These are phyloP conservation scores for Penicillium verrucosum DNA, from an alignment of 2,329 filamentous ascomycete species.

Conservation along the genomic window DNA sequence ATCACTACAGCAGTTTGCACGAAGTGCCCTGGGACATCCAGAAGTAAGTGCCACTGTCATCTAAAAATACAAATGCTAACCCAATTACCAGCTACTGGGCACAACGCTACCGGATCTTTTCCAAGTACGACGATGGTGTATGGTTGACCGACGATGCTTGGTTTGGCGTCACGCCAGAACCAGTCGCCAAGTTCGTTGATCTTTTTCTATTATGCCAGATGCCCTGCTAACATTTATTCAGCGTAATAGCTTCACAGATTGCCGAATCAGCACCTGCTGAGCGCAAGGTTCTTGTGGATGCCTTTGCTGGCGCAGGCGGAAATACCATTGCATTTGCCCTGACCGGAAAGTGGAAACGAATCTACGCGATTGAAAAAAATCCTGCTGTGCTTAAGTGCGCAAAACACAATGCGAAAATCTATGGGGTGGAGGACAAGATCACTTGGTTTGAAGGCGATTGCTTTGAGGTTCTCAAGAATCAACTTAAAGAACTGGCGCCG, in stretches of 20 bases:
- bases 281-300: constrained; percentile 73
- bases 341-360: constrained; percentile 71
- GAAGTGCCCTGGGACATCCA: constrained; percentile 80
- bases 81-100: constrained; percentile 70
- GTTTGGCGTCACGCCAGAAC: constrained; percentile 96
- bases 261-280: constrained; percentile 51
- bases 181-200: constrained; percentile 69
- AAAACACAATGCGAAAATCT: constrained; percentile 84
- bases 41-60: constrained; percentile 59
- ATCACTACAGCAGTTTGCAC: constrained; percentile 68
- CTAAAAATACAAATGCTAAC: constrained; percentile 9
- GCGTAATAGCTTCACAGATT: constrained; percentile 74
- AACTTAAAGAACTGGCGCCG: constrained; percentile 47
- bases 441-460: constrained; percentile 86
- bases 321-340: constrained; percentile 94
- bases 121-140: constrained; percentile 80
- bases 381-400: constrained; percentile 78
- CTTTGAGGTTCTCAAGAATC: constrained; percentile 64
- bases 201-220: not conserved
- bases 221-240: constrained; percentile 29
- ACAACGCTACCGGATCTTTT: constrained; percentile 84
- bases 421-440: constrained; percentile 74
- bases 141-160: constrained; percentile 90
- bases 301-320: constrained; percentile 87
- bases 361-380: constrained; percentile 88